A percentile compares a stretch with the other conserved stretches of the same genome.
phyloP scores from a whole-genome alignment of 805 yeast genomes.

The Citeromyces matritensis region DNA sequence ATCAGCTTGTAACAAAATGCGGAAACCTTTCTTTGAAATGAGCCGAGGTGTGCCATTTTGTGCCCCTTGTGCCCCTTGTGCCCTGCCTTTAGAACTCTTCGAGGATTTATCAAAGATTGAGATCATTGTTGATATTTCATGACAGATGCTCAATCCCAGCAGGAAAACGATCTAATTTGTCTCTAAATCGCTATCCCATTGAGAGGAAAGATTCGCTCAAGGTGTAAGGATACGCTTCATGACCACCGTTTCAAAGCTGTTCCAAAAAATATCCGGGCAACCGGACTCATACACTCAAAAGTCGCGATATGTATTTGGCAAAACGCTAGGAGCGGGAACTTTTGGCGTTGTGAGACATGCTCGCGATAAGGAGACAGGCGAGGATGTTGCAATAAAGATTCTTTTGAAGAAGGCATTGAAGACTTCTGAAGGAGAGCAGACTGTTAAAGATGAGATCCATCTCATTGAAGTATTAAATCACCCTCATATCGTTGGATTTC shows the following conservation, averaged over 20 bases:
- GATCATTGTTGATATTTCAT: no score
- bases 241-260: conserved; percentile 19
- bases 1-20: no score
- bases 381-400: conserved; percentile 83
- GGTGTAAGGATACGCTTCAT: no score
- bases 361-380: conserved; percentile 26
- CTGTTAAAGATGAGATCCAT: conserved; percentile 62
- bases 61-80: no score
- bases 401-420: conserved; percentile 72
- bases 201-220: no score
- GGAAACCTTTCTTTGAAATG: no score
- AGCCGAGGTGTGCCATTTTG: no score
- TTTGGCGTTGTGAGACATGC: conserved; percentile 89
- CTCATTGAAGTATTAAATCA: conserved; percentile 57
- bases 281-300: conserved; percentile 59
- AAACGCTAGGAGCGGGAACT: conserved; percentile 87
- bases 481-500: conserved; percentile 78
- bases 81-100: no score
- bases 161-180: no score
- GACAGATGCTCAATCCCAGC: no score
- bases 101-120: no score
- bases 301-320: conserved; percentile 58
- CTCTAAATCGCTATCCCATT: no score
- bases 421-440: conserved; percentile 57
- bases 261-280: conserved; percentile 55